These are phyloP conservation scores for Lophium mytilinum DNA, from an alignment of 495 filamentous ascomycete species.

Conservation along the genomic window DNA sequence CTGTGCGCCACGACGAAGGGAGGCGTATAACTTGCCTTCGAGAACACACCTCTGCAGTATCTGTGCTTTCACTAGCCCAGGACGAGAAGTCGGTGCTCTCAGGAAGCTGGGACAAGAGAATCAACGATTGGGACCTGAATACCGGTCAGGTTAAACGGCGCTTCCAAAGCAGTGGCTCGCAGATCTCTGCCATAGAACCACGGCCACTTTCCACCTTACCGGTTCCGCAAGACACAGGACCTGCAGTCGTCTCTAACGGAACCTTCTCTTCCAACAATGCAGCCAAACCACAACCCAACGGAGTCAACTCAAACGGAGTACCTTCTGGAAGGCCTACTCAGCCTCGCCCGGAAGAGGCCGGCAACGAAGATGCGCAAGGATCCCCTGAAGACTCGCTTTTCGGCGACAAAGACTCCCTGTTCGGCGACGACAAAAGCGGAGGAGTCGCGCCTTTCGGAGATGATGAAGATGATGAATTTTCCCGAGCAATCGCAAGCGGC, in stretches of 20 bases:
- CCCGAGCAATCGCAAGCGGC: constrained; percentile 59
- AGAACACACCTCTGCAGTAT: constrained; percentile 86
- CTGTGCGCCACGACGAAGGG: constrained; percentile 91
- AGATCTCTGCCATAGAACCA: constrained; percentile 82
- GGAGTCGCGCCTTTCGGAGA: constrained; percentile 33
- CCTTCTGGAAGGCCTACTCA: constrained; percentile 2
- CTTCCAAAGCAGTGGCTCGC: constrained; percentile 68
- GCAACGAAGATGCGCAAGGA: constrained; percentile 38
- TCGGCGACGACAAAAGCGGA: constrained; percentile 55
- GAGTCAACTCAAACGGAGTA: constrained; percentile 42
- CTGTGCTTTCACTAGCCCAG: constrained; percentile 68
- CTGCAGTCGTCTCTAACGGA: constrained; percentile 49
- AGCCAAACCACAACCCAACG: constrained; percentile 42
- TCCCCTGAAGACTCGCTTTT: constrained; percentile 68
- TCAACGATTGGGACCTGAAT: constrained; percentile 93
- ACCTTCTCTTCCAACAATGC: constrained; percentile 61
- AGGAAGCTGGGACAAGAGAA: constrained; percentile 91
- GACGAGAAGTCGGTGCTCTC: constrained; percentile 86
- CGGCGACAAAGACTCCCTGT: constrained; percentile 61
- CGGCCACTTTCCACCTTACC: constrained; percentile 68
- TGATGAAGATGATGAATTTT: constrained; percentile 84
- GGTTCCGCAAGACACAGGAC: constrained; percentile 62
- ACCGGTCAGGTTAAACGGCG: constrained; percentile 66
- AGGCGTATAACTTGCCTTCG: constrained; percentile 73
- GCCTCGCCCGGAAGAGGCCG: constrained; percentile 18